These are phyloP conservation scores for Globisporangium takayamanum DNA, from an alignment of 352 stramenopile species.

Conservation along the genomic window DNA sequence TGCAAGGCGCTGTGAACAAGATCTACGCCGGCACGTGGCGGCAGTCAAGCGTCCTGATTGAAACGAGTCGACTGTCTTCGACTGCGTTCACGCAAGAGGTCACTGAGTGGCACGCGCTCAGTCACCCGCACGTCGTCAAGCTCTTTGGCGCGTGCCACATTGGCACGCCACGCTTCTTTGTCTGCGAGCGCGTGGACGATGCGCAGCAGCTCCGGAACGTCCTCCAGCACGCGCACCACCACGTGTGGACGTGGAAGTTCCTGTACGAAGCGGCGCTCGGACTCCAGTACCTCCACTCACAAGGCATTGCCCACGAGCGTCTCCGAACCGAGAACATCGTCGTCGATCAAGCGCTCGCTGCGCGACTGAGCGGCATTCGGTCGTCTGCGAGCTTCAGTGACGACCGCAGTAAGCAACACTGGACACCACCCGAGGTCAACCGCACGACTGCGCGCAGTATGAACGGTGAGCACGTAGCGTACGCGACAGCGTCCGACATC, in stretches of 20 bases:
- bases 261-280: slow-evolving; percentile 21
- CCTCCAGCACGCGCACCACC: background rate
- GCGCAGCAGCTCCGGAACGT: background rate
- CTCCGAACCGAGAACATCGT: slow-evolving; percentile 10
- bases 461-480: too few relatives aligned
- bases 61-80: background rate
- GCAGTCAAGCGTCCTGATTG: slow-evolving; percentile 2
- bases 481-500: slow-evolving; percentile 12
- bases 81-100: background rate
- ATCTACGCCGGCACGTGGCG: slow-evolving; percentile 5
- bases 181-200: slow-evolving; percentile 1
- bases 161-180: background rate
- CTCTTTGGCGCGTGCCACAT: slow-evolving; percentile 3
- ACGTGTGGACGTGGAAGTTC: slow-evolving; percentile 2
- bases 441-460: too few relatives aligned
- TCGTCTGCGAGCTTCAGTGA: background rate
- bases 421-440: slow-evolving; percentile 6
- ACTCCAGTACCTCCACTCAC: slow-evolving; percentile 21
- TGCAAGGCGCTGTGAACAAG: background rate
- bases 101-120: slow-evolving; percentile 3
- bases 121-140: slow-evolving; percentile 8
- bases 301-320: slow-evolving; percentile 14
- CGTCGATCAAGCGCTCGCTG: slow-evolving; percentile 7
- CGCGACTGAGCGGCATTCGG: slow-evolving; percentile 2
- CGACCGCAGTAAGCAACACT: background rate